These are phyloP conservation scores for Verticillium tricorpus DNA, from an alignment of 2,329 filamentous ascomycete species.

Conservation along the genomic window DNA sequence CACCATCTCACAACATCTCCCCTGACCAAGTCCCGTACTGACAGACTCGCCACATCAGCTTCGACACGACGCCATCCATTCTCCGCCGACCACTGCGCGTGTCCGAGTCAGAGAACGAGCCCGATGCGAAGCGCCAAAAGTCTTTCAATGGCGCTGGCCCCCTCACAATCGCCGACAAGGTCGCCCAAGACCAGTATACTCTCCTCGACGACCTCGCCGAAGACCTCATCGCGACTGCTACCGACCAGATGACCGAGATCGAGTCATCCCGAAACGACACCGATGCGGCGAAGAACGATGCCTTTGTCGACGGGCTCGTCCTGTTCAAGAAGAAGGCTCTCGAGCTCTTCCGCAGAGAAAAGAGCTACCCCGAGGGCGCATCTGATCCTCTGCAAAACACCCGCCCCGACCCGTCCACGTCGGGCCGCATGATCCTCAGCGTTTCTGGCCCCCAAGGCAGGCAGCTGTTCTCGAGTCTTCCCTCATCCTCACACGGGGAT, in stretches of 20 bases:
- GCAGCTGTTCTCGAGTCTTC: constrained; percentile 83
- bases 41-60: constrained; percentile 29
- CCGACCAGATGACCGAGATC: constrained; percentile 44
- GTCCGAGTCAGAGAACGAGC: constrained; percentile 40
- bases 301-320: constrained; percentile 38
- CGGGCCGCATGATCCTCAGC: constrained; percentile 58
- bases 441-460: constrained; percentile 69
- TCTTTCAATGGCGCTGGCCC: constrained; percentile 36
- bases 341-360: constrained; percentile 58
- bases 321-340: constrained; percentile 60
- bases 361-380: constrained; percentile 41
- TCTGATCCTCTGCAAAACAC: constrained; percentile 26
- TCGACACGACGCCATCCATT: constrained; percentile 50
- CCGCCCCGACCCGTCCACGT: constrained; percentile 29
- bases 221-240: constrained; percentile 47
- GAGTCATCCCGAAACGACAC: constrained; percentile 9
- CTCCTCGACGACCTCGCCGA: constrained; percentile 62
- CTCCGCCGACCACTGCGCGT: constrained; percentile 49
- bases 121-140: constrained; percentile 57
- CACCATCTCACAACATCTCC: neutral
- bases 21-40: neutral
- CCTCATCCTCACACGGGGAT: constrained; percentile 14
- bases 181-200: constrained; percentile 46
- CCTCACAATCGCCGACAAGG: constrained; percentile 50
- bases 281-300: constrained; percentile 22